A percentile compares a stretch with the other conserved stretches of the same genome.
Conservation (phyloP, 331 rosid species). For the Cydonia oblonga region DNA sequence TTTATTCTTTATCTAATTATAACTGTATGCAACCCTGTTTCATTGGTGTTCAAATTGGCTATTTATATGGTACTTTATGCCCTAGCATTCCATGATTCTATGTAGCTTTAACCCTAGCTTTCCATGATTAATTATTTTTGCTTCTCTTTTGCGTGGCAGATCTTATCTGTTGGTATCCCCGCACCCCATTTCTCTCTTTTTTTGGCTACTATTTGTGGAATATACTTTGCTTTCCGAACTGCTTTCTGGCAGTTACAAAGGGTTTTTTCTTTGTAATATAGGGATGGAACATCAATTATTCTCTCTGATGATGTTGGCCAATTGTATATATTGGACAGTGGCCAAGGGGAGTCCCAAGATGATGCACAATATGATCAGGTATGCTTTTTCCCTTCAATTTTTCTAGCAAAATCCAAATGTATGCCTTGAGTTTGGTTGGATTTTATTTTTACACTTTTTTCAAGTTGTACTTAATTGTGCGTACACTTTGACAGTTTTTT, state of each 20-base stretch:
- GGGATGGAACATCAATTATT: slow-evolving; percentile 97
- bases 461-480: slow-evolving; percentile 4
- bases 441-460: not conserved
- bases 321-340: slow-evolving; percentile 77
- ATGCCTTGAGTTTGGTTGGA: not conserved
- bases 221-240: not conserved
- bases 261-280: slow-evolving; percentile 15
- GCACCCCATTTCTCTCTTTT: not conserved
- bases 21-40: not conserved
- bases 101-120: not conserved
- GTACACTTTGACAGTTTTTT: slow-evolving; percentile 58
- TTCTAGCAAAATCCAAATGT: not conserved
- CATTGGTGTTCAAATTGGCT: not conserved
- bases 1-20: not conserved
- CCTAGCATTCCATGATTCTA: not conserved
- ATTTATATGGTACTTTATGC: not conserved
- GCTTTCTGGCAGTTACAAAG: not conserved
- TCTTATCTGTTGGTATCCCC: not conserved
- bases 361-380: slow-evolving; percentile 99
- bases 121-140: not conserved
- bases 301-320: slow-evolving; percentile 98
- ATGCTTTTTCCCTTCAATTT: not conserved
- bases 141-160: not conserved
- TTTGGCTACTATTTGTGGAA: not conserved
- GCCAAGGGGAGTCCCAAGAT: slow-evolving; percentile 91